phyloP scores from a whole-genome alignment of 805 yeast genomes.

The Candida manassasensis region DNA sequence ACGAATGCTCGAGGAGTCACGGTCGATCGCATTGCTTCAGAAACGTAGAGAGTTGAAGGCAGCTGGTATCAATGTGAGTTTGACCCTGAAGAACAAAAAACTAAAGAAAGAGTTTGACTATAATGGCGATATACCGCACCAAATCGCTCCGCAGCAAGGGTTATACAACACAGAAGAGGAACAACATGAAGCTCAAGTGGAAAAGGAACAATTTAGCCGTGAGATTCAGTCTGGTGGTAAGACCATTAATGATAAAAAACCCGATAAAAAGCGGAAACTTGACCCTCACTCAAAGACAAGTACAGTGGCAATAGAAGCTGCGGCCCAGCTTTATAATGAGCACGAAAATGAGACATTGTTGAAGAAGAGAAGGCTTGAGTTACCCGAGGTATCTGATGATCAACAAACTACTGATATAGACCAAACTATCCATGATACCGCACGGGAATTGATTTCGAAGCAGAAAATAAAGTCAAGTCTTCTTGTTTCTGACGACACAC shows the following conservation, averaged over 20 bases:
- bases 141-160: constrained; percentile 64
- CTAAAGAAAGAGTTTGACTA: constrained; percentile 67
- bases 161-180: constrained; percentile 68
- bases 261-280: constrained; percentile 22
- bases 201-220: constrained; percentile 38
- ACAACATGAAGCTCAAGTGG: constrained; percentile 31
- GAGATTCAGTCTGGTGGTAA: constrained; percentile 43
- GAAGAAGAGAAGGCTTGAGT: constrained; percentile 22
- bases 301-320: constrained; percentile 19
- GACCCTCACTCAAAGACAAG: constrained; percentile 13
- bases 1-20: constrained; percentile 72
- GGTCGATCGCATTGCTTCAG: constrained; percentile 69
- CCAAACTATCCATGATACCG: constrained; percentile 20
- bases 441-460: constrained; percentile 4
- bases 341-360: constrained; percentile 15
- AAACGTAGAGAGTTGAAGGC: constrained; percentile 76
- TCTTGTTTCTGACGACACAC: not conserved
- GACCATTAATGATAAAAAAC: constrained; percentile 29
- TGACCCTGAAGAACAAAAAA: constrained; percentile 50
- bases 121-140: constrained; percentile 78
- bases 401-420: constrained; percentile 20
- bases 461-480: not conserved
- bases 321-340: constrained; percentile 18
- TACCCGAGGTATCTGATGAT: constrained; percentile 20
- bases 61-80: constrained; percentile 60